These are phyloP conservation scores for Chiua sp. DNA, from an alignment of 1,284 basidiomycete genomes.

Conservation along the genomic window DNA sequence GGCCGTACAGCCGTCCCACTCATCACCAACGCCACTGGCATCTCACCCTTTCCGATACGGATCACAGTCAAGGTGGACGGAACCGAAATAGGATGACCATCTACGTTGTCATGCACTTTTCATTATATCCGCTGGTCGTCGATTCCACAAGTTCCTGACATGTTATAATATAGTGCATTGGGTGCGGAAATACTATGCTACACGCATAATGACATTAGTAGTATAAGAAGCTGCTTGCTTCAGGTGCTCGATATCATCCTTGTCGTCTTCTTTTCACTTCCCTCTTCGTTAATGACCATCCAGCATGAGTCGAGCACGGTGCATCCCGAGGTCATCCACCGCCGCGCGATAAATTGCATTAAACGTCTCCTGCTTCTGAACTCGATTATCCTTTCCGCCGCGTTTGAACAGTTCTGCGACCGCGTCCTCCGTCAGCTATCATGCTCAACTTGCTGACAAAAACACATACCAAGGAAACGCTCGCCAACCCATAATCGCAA, in stretches of 20 bases:
- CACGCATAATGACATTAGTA: background rate
- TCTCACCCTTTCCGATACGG: conserved; percentile 80
- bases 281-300: background rate
- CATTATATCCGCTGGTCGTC: background rate
- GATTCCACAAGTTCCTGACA: background rate
- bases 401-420: conserved; percentile 58
- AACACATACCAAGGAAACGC: conserved; percentile 61
- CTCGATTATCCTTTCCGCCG: conserved; percentile 51
- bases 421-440: background rate
- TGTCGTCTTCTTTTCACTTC: background rate
- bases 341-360: conserved; percentile 32
- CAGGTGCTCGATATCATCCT: background rate
- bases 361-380: conserved; percentile 42
- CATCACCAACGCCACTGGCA: conserved; percentile 70
- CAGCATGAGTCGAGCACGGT: conserved; percentile 23
- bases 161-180: background rate
- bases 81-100: conserved; percentile 52
- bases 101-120: background rate
- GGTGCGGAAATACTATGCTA: background rate
- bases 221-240: no score
- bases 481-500: conserved; percentile 76
- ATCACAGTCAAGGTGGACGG: conserved; percentile 68
- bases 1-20: conserved; percentile 74
- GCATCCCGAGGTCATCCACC: conserved; percentile 24
- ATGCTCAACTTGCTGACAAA: background rate